These are phyloP conservation scores for Davidsoniella australis DNA, from an alignment of 2,329 filamentous ascomycete species.

Conservation along the genomic window DNA sequence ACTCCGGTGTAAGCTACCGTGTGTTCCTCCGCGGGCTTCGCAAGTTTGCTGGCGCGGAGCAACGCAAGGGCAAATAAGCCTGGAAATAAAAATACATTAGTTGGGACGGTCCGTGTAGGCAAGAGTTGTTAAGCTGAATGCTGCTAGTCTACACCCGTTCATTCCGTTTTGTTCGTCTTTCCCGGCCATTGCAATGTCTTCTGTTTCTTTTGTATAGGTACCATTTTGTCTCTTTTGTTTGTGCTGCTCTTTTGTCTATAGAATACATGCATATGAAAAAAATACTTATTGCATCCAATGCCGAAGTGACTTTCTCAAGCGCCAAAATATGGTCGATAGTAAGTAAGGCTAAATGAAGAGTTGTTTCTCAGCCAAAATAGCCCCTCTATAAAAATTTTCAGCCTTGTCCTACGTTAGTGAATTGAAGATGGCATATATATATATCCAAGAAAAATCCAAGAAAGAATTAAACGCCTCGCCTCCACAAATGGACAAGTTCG, in stretches of 20 bases:
- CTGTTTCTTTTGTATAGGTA: constrained; percentile 13
- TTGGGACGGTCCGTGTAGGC: background rate
- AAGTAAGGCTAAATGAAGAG: too few relatives aligned
- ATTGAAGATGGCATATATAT: too few relatives aligned
- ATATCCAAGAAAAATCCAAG: background rate
- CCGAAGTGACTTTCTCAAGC: too few relatives aligned
- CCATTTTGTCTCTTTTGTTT: constrained; percentile 8
- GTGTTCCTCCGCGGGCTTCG: constrained; percentile 75
- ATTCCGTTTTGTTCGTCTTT: constrained; percentile 3
- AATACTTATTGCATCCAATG: too few relatives aligned
- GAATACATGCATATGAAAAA: too few relatives aligned
- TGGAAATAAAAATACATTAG: too few relatives aligned
- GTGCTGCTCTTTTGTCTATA: too few relatives aligned
- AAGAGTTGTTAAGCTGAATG: too few relatives aligned
- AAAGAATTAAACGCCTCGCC: background rate
- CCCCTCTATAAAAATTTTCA: constrained; percentile 7
- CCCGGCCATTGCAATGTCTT: background rate
- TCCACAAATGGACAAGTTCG: constrained; percentile 1
- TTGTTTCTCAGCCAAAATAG: background rate
- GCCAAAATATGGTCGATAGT: too few relatives aligned
- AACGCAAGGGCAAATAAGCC: constrained; percentile 55
- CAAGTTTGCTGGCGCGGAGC: constrained; percentile 73
- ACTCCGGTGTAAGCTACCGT: constrained; percentile 78
- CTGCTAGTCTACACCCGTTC: background rate
- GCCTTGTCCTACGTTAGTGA: background rate